Evolutionary conservation across 768 basidiomycete genomes (phyloP), one percentile per base, ranked within the genome.

Genomic region (Mycena crocata): DNA sequence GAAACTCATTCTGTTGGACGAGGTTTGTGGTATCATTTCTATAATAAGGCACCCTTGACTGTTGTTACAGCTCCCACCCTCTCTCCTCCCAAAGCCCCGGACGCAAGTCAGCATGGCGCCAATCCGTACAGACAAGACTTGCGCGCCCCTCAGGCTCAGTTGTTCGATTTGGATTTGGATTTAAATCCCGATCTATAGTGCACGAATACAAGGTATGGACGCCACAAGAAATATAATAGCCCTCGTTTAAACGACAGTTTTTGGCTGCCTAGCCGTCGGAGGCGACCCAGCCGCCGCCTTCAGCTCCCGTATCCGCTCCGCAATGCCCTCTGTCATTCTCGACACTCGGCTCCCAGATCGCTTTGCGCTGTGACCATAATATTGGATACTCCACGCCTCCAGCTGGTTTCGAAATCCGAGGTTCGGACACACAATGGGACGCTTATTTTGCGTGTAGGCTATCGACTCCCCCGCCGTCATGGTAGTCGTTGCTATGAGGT

Each of bases 1-100:
- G 94, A 95, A 80, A 93, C 90, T 10, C 92, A 93, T 75, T 88
- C 90, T 26, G 91, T 94, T 65, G 94, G 93, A 55, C 84, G 87
- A 78, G 85, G 93, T 93, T 76, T 75, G 89, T 74, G 39, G 17
- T n/a, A 28, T 56, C 48, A 51, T 39, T 67, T 49, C 26, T 64
- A 10, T 46, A 48, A 64, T 58, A 15, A 6, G 64, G 45, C n/a
- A 31, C 61, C 44, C 45, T 35, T 57, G 21, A 67, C 28, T 68
- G 49, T 62, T 49, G 35, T 57, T 64, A 23, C 74, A 92, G 91
- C 90, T 1, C 89, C 86, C 13, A 87, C 89, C 0, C 83, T 86
- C 1, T 89, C 90, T 9, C 90, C 69, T 34, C 64, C 93, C 2
- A 86, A 85, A 61, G 77, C 76, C 3, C 79, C 83, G 48, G 82